These are phyloP conservation scores for Hordeum vulgare DNA, from an alignment of 176 grass and related monocot species.

Conservation along the genomic window MorexV3_pseudomolecules_assembly NC_058523.1:543476775-543477274, in stretches of 20 bases:
- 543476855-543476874: not conserved
- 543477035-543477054: too few relatives aligned
- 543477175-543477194: not conserved
- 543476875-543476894: not conserved
- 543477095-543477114: not conserved
- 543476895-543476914: not conserved
- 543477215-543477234: not conserved
- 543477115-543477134: not conserved
- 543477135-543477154: not conserved
- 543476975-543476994: not conserved
- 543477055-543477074: too few relatives aligned
- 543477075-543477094: not conserved
- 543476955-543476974: not conserved
- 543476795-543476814: not conserved
- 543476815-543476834: fast-evolving
- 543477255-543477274: not conserved
- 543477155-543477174: not conserved
- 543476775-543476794: not conserved
- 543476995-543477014: not conserved
- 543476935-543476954: not conserved
- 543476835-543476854: not conserved
- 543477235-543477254: not conserved
- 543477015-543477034: not conserved
- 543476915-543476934: not conserved
- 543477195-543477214: not conserved